A percentile compares a stretch with the other conserved stretches of the same genome.
phyloP scores from a whole-genome alignment of 2,329 filamentous ascomycete species.

The Pseudonectria buxi region DNA sequence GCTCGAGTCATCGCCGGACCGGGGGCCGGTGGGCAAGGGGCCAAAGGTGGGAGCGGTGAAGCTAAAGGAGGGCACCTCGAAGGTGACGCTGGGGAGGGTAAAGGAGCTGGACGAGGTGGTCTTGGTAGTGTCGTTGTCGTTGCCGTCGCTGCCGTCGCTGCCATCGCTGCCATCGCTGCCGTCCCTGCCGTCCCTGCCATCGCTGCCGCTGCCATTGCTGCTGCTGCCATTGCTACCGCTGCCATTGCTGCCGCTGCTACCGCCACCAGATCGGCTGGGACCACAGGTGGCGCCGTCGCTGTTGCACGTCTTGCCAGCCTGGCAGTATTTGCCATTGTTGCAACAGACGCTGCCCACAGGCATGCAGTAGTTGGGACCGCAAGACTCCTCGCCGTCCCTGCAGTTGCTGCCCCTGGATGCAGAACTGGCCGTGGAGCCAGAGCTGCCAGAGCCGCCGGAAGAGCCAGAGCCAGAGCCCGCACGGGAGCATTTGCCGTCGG shows the following conservation, averaged over 20 bases:
- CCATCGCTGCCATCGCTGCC: no score
- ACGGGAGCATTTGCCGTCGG: constrained; percentile 15
- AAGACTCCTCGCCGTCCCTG: constrained; percentile 6
- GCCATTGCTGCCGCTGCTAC: no score
- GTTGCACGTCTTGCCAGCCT: no score
- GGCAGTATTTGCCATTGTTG: constrained; percentile 15
- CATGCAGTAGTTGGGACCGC: constrained; percentile 14
- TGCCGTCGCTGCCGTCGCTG: background rate
- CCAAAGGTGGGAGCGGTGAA: no score
- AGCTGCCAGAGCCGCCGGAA: constrained; percentile 1
- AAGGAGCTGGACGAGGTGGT: background rate
- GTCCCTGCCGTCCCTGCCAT: background rate
- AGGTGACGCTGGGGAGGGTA: background rate
- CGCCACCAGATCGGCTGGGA: no score
- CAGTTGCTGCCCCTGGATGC: no score
- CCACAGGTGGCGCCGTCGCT: no score
- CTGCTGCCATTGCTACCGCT: constrained; percentile 1
- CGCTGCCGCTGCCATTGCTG: background rate
- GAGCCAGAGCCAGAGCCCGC: constrained; percentile 5
- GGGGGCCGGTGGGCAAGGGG: constrained; percentile 6
- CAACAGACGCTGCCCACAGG: constrained; percentile 15
- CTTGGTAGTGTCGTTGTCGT: background rate
- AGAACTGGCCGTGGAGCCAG: no score
- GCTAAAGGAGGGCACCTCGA: no score
- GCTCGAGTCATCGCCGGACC: constrained; percentile 10